Base-by-base conservation (phyloP, 2,329 filamentous ascomycete genomes). In the Sporothrix mexicana region DNA sequence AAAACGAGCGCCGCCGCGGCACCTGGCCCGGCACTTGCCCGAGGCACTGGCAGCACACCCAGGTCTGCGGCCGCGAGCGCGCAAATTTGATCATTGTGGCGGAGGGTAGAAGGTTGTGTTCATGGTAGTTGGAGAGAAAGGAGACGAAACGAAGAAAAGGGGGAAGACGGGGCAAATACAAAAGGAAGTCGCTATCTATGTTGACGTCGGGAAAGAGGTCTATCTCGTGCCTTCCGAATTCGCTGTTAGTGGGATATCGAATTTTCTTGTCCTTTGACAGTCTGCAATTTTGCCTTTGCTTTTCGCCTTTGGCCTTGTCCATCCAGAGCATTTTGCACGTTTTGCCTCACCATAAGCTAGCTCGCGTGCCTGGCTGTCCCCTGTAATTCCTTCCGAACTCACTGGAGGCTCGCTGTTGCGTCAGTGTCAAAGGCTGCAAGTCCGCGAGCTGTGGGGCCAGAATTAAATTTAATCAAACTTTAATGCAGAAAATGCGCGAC, bases 1-100 rank as follows among this genome's bases (percentile, higher is more conserved):
- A 73, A 15, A 75, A 71, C 15, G 69, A 30, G 49, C 74, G 72
- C 5, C 68, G 69, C 23, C 43, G 70, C 20, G 15, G 62, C 23
- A 23, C 13, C 47, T 68, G 67, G 1, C 66, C 71, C 20, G 15
- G 68, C 23, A 23, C 13, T 43, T 68, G 67, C 3, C 66, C 71
- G 0, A 72, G 68, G 57, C 75, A 76, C 36, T 71, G 74, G 12
- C 72, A 61, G 30, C 75, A 76, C 20, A 74, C 69, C 74, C 74
- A 73, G 30, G 70, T 62, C 53, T 45, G 72, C 70, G 70, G 70
- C 17, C 73, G 70, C n/a, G 61, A 45, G 23, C 74, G 74, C 30
- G 61, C 47, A 55, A 74, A 69, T 53, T 74, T 73, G 51, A 76
- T 75, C 75, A 76, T 76, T 20, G 30, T 72, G 2, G 53, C 20